These are phyloP conservation scores for Pyricularia sp. DNA, from an alignment of 2,329 filamentous ascomycete species.

Conservation along the genomic window DNA sequence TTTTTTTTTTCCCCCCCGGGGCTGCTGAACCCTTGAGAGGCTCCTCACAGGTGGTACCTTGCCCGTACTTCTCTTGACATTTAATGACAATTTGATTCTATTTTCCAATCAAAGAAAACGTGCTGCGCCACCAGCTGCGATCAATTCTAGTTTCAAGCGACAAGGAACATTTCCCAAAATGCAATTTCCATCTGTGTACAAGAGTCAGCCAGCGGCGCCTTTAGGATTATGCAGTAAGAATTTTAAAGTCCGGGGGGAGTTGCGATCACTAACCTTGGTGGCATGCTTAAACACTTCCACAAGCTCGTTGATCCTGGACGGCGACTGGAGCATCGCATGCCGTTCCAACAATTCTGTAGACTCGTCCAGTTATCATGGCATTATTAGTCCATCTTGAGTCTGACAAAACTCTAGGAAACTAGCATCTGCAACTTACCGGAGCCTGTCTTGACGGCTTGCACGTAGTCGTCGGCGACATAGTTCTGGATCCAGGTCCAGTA, in stretches of 20 bases:
- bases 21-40: not conserved
- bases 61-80: not conserved
- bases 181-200: slow-evolving; percentile 56
- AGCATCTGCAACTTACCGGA: slow-evolving; percentile 40
- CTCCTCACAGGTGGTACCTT: too few relatives aligned
- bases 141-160: not conserved
- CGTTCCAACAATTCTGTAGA: slow-evolving; percentile 62
- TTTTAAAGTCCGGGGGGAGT: not conserved
- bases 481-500: slow-evolving; percentile 93
- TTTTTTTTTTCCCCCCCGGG: too few relatives aligned
- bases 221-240: not conserved
- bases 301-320: slow-evolving; percentile 69
- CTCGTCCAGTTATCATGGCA: not conserved
- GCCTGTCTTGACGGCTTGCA: slow-evolving; percentile 59
- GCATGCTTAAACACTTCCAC: slow-evolving; percentile 78
- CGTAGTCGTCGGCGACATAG: slow-evolving; percentile 75
- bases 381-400: not conserved
- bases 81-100: not conserved
- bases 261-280: slow-evolving; percentile 54
- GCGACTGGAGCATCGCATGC: slow-evolving; percentile 63
- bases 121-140: not conserved
- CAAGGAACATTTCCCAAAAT: slow-evolving; percentile 59
- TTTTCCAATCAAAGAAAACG: not conserved
- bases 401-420: not conserved
- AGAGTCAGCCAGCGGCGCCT: slow-evolving; percentile 12